Evolutionary conservation across 2,329 filamentous ascomycete genomes (phyloP).

Genomic region (Clonostachys rosea): DNA sequence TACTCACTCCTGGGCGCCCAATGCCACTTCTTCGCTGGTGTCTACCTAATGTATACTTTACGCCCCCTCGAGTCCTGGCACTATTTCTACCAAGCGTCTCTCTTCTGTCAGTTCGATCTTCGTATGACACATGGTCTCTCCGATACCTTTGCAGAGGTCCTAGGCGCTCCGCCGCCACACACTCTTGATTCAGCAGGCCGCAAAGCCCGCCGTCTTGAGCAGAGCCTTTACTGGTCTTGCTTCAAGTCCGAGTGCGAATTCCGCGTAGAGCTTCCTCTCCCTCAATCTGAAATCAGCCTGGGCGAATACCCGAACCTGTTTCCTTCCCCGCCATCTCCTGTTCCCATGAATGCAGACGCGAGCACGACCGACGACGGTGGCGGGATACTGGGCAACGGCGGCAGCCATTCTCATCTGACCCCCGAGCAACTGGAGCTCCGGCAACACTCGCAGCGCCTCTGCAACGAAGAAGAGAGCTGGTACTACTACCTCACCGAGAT

Average conservation of each 20-base stretch:
- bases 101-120: conserved; percentile 25
- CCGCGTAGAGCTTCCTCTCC: conserved; percentile 28
- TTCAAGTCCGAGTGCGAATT: conserved; percentile 36
- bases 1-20: conserved; percentile 23
- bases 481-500: conserved; percentile 38
- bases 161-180: conserved; percentile 1
- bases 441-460: conserved; percentile 9
- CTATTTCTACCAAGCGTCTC: conserved; percentile 21
- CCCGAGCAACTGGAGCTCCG: conserved; percentile 9
- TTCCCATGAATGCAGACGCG: conserved; percentile 1
- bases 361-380: not conserved
- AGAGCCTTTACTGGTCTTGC: conserved; percentile 34
- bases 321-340: conserved; percentile 14
- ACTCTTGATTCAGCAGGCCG: conserved; percentile 2
- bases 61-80: conserved; percentile 29
- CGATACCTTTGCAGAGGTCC: conserved; percentile 5
- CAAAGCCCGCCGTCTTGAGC: conserved; percentile 21
- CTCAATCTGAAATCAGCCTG: conserved; percentile 24
- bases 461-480: conserved; percentile 28
- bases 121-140: conserved; percentile 10
- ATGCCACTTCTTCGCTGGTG: conserved; percentile 30
- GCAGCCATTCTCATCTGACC: not conserved
- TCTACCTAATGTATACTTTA: conserved; percentile 32
- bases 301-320: conserved; percentile 24
- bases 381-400: not conserved